Evolutionary conservation across 2,329 filamentous ascomycete species (phyloP).

Genomic region (Epichloe gansuensis): DNA sequence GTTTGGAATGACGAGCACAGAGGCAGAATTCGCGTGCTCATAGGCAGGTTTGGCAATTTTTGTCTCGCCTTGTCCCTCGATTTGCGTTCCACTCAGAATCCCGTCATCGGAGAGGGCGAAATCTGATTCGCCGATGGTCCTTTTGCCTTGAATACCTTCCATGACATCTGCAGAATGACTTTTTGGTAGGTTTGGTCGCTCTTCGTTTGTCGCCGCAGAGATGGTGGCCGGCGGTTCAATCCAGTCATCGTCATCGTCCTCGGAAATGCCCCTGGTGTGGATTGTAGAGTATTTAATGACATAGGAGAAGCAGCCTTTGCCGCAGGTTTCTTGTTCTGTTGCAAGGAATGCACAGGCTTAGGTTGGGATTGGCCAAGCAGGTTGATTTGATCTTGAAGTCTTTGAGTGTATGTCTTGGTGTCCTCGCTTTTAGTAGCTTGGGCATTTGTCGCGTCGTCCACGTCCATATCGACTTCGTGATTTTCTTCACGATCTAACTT

Average conservation of each 20-base stretch:
- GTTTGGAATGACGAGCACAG: constrained; percentile 42
- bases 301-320: constrained; percentile 17
- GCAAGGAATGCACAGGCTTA: constrained; percentile 27
- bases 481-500: constrained; percentile 33
- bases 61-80: neutral
- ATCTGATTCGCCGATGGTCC: constrained; percentile 34
- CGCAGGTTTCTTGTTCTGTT: constrained; percentile 20
- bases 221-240: constrained; percentile 38
- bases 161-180: constrained; percentile 50
- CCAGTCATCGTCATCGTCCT: constrained; percentile 52
- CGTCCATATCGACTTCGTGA: constrained; percentile 42
- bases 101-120: constrained; percentile 8
- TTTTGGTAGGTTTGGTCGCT: constrained; percentile 44
- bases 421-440: constrained; percentile 31
- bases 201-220: constrained; percentile 12
- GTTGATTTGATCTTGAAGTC: constrained; percentile 85
- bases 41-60: constrained; percentile 5
- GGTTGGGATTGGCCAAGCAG: constrained; percentile 49
- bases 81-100: neutral
- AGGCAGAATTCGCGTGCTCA: constrained; percentile 20
- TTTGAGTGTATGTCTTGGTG: constrained; percentile 78
- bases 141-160: constrained; percentile 40
- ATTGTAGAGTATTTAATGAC: constrained; percentile 20
- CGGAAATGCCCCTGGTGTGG: constrained; percentile 48
- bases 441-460: constrained; percentile 28